Evolutionary conservation across 768 basidiomycete species (phyloP).

Genomic region (Leccinum pellstonianum): DNA sequence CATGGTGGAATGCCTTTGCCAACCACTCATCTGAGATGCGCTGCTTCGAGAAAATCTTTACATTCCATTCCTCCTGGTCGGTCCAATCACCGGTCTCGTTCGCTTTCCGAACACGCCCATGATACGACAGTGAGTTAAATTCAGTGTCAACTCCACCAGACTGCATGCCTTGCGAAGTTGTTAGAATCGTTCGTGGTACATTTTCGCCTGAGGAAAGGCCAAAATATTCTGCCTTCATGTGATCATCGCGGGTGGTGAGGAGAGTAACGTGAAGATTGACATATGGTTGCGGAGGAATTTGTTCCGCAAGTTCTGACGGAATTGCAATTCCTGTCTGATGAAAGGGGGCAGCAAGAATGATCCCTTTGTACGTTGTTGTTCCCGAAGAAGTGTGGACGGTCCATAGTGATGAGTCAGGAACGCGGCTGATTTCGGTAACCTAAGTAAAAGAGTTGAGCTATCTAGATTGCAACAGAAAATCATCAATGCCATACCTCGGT

Average conservation of each 20-base stretch:
- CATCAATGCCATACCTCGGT: slow-evolving; percentile 50
- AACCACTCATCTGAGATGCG: slow-evolving; percentile 71
- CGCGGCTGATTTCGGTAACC: slow-evolving; percentile 53
- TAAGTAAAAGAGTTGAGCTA: slow-evolving; percentile 21
- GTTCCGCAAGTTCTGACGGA: slow-evolving; percentile 44
- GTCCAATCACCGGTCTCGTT: slow-evolving; percentile 23
- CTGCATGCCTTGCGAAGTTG: slow-evolving; percentile 61
- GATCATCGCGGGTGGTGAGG: slow-evolving; percentile 70
- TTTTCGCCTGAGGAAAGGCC: slow-evolving; percentile 42
- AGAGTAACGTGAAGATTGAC: slow-evolving; percentile 87
- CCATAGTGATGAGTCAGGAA: slow-evolving; percentile 50
- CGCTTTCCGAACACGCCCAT: slow-evolving; percentile 46
- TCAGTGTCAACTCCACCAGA: slow-evolving; percentile 62
- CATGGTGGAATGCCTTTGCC: slow-evolving; percentile 59
- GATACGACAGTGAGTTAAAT: slow-evolving; percentile 88
- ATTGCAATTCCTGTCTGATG: slow-evolving; percentile 62
- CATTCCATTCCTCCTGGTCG: slow-evolving; percentile 53
- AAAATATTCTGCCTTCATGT: slow-evolving; percentile 68
- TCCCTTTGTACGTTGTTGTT: slow-evolving; percentile 56
- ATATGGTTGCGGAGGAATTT: slow-evolving; percentile 72
- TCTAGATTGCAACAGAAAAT: background rate
- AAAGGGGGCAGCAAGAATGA: slow-evolving; percentile 88
- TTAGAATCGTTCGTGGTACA: slow-evolving; percentile 68
- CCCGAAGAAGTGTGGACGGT: slow-evolving; percentile 49
- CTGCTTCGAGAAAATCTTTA: slow-evolving; percentile 84